Evolutionary conservation across 108 stramenopile genomes (phyloP), one percentile per base, ranked within the genome.

Genomic region (Seminavis robusta): DNA sequence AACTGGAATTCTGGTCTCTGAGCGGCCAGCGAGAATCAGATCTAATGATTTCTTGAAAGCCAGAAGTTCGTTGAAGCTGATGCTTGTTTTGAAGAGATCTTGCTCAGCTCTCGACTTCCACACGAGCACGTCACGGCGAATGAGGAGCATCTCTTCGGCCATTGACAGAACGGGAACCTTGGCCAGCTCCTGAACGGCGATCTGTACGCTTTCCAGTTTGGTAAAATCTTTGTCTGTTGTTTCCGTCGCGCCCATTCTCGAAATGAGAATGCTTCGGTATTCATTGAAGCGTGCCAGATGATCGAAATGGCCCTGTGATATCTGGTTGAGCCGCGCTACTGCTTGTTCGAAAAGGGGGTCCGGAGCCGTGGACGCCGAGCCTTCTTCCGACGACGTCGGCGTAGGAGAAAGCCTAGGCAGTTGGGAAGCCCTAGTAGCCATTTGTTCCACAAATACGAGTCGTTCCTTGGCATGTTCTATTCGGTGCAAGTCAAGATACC

Each of bases 131-230:
- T 81, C 81, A 4, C 61, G 38, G 21, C 84, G 66, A 30, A 77
- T 34, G 24, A 63, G 51, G 11, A 91, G 34, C 63, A 70, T 76
- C 52, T 91, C 90, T 67, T 91, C 90, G 1, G 59, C 61, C 8
- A 80, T 25, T 8, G 84, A 81, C 26, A 91, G 42, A 19, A 83
- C 51, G 15, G 79, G 76, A 29, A 76, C 24, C 20, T 50, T 52
- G 16, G 19, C 50, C 26, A 86, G 65, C 46, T 80, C 56, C 16
- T 45, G 52, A 9, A 81, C 52, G n/a, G n/a, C n/a, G n/a, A n/a
- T n/a, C n/a, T n/a, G n/a, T n/a, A n/a, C n/a, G n/a, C n/a, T n/a
- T n/a, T n/a, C n/a, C n/a, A n/a, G n/a, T n/a, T n/a, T n/a, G n/a
- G n/a, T n/a, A n/a, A n/a, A n/a, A n/a, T n/a, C n/a, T n/a, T n/a